Evolutionary conservation across 2,329 filamentous ascomycete species (phyloP), one percentile per base, ranked within the genome.

Genomic region (Erysiphe neolycopersici): DNA sequence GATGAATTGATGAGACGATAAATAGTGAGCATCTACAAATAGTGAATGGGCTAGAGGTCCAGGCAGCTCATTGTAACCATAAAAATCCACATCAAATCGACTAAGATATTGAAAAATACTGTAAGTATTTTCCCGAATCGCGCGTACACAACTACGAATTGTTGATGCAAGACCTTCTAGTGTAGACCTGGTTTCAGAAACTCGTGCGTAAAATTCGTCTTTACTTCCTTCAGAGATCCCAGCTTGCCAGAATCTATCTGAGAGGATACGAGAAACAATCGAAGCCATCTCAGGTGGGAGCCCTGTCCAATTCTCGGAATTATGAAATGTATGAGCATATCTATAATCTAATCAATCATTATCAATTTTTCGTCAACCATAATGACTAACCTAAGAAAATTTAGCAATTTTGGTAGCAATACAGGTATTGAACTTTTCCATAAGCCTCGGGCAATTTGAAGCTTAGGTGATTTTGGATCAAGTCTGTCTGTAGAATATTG

Each of bases 211-310:
- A 57, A 98, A 98, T 46, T 95, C 87, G 48, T 95, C 89, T 57
- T 89, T 84, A 52, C 82, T 95, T 22, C 92, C 89, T 48, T 78
- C 80, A 0, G 89, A 95, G 42, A 98, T 98, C 10, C 89, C 89
- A 6, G 85, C 83, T 64, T 98, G 89, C 89, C 89, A 98, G 58
- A 98, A 98, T 19, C 89, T 71, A 59, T 98, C 89, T 13, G 84
- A 92, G 18, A 98, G 63, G 17, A 95, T 83, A 18, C 81, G 72
- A 38, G 74, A 71, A 35, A 95, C 79, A 43, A 92, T 73, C 5
- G 68, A 63, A 46, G 76, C 76, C 65, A 91, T 77, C 37, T 91
- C 82, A 11, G 64, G 58, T 1, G 84, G 77, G 14, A 93, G 62
- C 30, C 76, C 71, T 10, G 68, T 65, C 87, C 89, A 98, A 54